A percentile compares a stretch with the other conserved stretches of the same genome.
Evolutionary conservation across 768 basidiomycete genomes (phyloP).

Genomic region (Hygrocybe coccinea): DNA sequence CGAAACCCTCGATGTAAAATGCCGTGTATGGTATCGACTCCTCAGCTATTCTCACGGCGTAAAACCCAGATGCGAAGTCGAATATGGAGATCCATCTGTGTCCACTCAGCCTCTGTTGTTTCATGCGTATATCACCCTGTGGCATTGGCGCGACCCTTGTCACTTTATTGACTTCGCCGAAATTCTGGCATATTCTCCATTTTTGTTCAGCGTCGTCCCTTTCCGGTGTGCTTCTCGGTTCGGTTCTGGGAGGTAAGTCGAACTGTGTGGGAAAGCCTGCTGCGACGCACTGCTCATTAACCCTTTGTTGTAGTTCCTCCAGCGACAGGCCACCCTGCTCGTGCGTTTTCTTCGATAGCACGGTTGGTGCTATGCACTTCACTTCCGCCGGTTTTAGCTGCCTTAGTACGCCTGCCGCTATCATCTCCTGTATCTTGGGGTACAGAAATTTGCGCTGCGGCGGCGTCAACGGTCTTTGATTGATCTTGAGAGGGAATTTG

Average conservation of each 20-base stretch:
- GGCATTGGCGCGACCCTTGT: too few species aligned
- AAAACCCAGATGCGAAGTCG: conserved; percentile 39
- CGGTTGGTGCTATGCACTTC: conserved; percentile 32
- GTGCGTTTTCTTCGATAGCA: conserved; percentile 35
- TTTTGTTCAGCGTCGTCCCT: conserved; percentile 14
- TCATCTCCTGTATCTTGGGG: too few species aligned
- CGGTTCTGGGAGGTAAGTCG: conserved; percentile 20
- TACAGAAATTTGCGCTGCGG: too few species aligned
- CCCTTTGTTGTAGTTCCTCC: conserved; percentile 30
- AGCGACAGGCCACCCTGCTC: conserved; percentile 24
- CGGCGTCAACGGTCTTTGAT: conserved; percentile 28
- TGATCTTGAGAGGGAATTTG: conserved; percentile 28
- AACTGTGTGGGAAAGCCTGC: conserved; percentile 19
- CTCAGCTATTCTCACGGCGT: conserved; percentile 15
- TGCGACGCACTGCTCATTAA: conserved; percentile 32
- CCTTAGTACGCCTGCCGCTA: too few species aligned
- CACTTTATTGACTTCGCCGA: conserved; percentile 32
- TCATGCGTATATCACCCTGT: too few species aligned
- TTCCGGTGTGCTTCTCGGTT: background rate
- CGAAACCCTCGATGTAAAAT: conserved; percentile 37
- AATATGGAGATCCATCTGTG: conserved; percentile 33
- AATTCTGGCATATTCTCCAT: conserved; percentile 39
- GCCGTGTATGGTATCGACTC: conserved; percentile 24
- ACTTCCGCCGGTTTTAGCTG: conserved; percentile 29
- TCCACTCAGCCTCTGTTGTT: conserved; percentile 27